Base-by-base conservation (phyloP, 192 early-diverging fungal genomes). In the Chytriomyces sp. region DNA sequence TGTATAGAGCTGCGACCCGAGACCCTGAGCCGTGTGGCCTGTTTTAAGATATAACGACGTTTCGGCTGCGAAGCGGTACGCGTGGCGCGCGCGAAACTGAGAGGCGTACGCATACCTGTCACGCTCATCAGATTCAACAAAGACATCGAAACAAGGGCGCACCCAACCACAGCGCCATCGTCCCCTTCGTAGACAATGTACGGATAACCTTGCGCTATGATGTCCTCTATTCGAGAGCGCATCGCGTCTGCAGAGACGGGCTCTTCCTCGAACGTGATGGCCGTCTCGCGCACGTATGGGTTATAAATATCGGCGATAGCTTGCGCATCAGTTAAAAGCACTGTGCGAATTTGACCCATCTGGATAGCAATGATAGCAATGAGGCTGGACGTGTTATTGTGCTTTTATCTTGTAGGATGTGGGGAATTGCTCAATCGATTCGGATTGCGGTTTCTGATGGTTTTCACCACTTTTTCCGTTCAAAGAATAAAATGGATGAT, bases 251-350 rank as follows among this genome's bases (percentile, higher is more conserved):
- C 65, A 55, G 54, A 68, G 8, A 68, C 65, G 12, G 44, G 52
- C 22, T 68, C 65, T 34, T 68, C 65, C 34, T 68, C 65, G 52
- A 68, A 68, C 14, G 65, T 68, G 32, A 68, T 68, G 52, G 55
- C 36, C 26, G 65, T 68, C 2, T 55, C 52, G 10, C 22, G 14
- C 26, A 68, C 39, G 65, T 55, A 68, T 19, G 28, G 52, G 10
- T 52, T 28, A 39, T 68, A 68, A 28, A 68, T 68, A 19, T 17
- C 65, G 10, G 30, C 25, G 54, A 68, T 68, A 10, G 65, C 65
- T 7, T 7, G 32, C 10, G 65, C 65, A 55, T 68, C 65, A 2
- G 44, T 49, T n/a, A n/a, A n/a, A n/a, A n/a, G n/a, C n/a, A n/a
- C n/a, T n/a, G n/a, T n/a, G n/a, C n/a, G n/a, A n/a, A n/a, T n/a